Percentiles rank a stretch among this genome's conserved stretches.
These are phyloP conservation scores for Fusarium acutatum DNA, from an alignment of 2,329 filamentous ascomycete genomes.

Conservation along the genomic window DNA sequence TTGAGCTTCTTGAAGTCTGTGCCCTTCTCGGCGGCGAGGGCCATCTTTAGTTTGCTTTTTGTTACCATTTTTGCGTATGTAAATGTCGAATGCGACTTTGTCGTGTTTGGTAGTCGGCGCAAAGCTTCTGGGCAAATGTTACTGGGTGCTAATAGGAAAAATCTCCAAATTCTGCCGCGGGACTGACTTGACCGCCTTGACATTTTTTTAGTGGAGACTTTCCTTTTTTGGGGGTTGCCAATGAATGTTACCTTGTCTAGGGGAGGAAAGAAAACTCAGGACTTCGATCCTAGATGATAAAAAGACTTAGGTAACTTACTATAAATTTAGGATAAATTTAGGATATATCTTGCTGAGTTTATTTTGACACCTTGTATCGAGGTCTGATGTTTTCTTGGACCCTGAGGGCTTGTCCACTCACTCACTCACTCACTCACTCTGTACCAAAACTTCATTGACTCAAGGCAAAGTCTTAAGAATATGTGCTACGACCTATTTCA, in stretches of 20 bases:
- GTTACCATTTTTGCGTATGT: conserved; percentile 48
- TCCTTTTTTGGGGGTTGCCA: background rate
- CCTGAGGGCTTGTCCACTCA: background rate
- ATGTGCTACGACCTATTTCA: background rate
- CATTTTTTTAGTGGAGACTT: conserved; percentile 40
- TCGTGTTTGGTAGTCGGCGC: conserved; percentile 20
- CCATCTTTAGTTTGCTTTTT: conserved; percentile 62
- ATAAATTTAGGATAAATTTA: too few relatives aligned
- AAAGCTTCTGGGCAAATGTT: conserved; percentile 25
- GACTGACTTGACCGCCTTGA: conserved; percentile 38
- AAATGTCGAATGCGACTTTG: conserved; percentile 16
- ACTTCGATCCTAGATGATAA: too few relatives aligned
- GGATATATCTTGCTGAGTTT: too few relatives aligned
- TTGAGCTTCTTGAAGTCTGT: conserved; percentile 62
- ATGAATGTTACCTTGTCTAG: background rate
- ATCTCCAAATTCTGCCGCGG: conserved; percentile 45
- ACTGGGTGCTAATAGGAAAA: conserved; percentile 39
- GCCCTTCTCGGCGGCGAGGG: conserved; percentile 64
- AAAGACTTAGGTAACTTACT: too few relatives aligned
- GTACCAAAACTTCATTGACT: background rate
- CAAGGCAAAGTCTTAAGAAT: background rate
- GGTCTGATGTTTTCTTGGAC: too few relatives aligned
- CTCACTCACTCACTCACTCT: background rate
- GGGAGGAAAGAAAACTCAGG: too few relatives aligned
- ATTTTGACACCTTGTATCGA: too few relatives aligned